A percentile compares a stretch with the other conserved stretches of the same genome.
Conservation (phyloP, 805 yeast genomes). For the Saccharomycopsis malanga region DNA sequence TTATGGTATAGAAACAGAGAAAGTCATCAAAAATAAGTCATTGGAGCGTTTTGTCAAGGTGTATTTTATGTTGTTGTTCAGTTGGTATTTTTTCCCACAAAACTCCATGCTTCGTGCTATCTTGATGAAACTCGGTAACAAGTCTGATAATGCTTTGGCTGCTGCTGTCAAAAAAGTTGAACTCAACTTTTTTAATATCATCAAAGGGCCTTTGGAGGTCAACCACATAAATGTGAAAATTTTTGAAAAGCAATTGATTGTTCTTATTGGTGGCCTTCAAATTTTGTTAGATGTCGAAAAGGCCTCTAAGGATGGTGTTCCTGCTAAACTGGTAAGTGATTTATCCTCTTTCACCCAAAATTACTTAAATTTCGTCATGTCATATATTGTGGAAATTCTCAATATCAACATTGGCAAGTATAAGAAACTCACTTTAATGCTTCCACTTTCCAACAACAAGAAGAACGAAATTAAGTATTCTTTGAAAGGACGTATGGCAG, state of each 20-base stretch:
- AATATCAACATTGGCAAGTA: conserved; percentile 24
- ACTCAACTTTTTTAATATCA: not conserved
- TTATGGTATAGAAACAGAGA: not conserved
- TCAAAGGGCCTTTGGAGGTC: not conserved
- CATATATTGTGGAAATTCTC: conserved; percentile 33
- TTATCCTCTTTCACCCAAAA: conserved; percentile 17
- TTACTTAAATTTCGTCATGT: conserved; percentile 36
- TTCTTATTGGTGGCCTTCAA: conserved; percentile 35
- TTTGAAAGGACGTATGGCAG: conserved; percentile 11
- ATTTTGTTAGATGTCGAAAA: conserved; percentile 23
- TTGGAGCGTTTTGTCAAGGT: not conserved
- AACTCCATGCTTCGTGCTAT: not conserved
- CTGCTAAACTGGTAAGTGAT: not conserved
- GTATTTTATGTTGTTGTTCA: conserved; percentile 5
- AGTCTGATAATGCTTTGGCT: not conserved
- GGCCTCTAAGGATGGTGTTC: not conserved
- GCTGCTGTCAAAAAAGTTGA: not conserved
- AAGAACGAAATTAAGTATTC: not conserved
- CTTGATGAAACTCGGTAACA: not conserved
- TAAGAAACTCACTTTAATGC: not conserved
- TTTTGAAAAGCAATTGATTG: conserved; percentile 31
- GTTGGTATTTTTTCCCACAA: conserved; percentile 7
- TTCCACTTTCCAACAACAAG: not conserved
- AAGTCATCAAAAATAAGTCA: not conserved
- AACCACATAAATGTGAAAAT: conserved; percentile 16